Evolutionary conservation across 108 stramenopile genomes (phyloP).

Genomic region (Fragilaria radians): DNA sequence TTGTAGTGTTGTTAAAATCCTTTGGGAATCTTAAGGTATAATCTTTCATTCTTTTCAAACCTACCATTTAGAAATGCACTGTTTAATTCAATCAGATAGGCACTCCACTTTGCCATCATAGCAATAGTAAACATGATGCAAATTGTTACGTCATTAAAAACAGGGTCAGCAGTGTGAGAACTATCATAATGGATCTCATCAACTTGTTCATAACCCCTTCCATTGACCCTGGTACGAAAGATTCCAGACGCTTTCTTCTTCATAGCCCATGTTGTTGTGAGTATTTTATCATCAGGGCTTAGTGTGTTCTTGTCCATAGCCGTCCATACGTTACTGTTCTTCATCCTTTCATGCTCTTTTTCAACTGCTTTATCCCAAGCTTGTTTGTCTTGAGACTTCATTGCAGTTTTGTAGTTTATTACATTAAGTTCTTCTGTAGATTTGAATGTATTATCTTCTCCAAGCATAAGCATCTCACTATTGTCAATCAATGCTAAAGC

Average conservation of each 20-base stretch:
- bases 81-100: constrained; percentile 18
- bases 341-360: constrained; percentile 29
- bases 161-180: too few relatives aligned
- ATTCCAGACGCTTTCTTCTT: constrained; percentile 32
- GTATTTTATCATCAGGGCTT: constrained; percentile 21
- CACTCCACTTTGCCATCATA: constrained; percentile 19
- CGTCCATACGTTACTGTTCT: constrained; percentile 15
- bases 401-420: constrained; percentile 37
- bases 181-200: too few relatives aligned
- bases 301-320: constrained; percentile 6
- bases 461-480: too few relatives aligned
- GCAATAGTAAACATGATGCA: constrained; percentile 27
- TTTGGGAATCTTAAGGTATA: constrained; percentile 18
- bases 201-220: constrained; percentile 25
- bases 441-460: constrained; percentile 21
- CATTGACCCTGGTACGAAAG: constrained; percentile 22
- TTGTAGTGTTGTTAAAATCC: constrained; percentile 5
- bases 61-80: too few relatives aligned
- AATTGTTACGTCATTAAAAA: too few relatives aligned
- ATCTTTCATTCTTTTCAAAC: too few relatives aligned
- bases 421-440: constrained; percentile 29
- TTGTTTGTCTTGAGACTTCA: constrained; percentile 15
- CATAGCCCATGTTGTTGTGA: too few relatives aligned
- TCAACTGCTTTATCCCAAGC: constrained; percentile 30
- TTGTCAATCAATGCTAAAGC: too few relatives aligned